Evolutionary conservation across 208 protist genomes (phyloP).

Genomic region (Herpetomonas muscarum): DNA sequence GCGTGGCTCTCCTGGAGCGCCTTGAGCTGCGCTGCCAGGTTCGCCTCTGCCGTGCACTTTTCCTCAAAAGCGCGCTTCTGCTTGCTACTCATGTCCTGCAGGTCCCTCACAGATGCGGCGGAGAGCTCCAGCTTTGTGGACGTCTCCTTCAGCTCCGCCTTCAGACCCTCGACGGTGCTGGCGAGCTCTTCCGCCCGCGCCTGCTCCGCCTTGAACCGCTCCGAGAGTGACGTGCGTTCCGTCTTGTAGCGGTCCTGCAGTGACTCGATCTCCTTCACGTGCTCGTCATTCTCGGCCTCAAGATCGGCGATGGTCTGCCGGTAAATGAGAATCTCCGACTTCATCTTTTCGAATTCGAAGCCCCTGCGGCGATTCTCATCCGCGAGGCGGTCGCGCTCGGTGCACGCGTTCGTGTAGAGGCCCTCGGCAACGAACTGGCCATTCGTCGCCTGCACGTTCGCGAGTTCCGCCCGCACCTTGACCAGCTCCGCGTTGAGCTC

Average conservation of each 20-base stretch:
- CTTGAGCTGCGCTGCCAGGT: conserved; percentile 23
- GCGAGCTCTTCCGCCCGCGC: conserved; percentile 34
- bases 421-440: conserved; percentile 61
- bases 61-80: conserved; percentile 70
- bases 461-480: conserved; percentile 35
- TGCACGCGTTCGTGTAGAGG: conserved; percentile 51
- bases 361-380: conserved; percentile 47
- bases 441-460: conserved; percentile 17
- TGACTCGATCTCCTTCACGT: conserved; percentile 73
- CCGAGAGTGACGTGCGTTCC: conserved; percentile 36
- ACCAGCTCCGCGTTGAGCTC: conserved; percentile 37
- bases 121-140: conserved; percentile 24
- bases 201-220: conserved; percentile 48
- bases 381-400: conserved; percentile 38
- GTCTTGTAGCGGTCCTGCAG: conserved; percentile 58
- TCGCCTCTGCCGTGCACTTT: conserved; percentile 55
- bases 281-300: conserved; percentile 80
- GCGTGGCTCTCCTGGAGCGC: conserved; percentile 6
- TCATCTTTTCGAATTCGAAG: conserved; percentile 74
- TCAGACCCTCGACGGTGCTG: conserved; percentile 14
- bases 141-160: conserved; percentile 22
- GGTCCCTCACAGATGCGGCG: conserved; percentile 20
- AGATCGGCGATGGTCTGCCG: conserved; percentile 78
- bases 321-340: conserved; percentile 85
- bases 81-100: conserved; percentile 46